A percentile compares a stretch with the other conserved stretches of the same genome.
These are phyloP conservation scores for Decorospora gaudefroyi DNA, from an alignment of 2,329 filamentous ascomycete species.

Conservation along the genomic window DNA sequence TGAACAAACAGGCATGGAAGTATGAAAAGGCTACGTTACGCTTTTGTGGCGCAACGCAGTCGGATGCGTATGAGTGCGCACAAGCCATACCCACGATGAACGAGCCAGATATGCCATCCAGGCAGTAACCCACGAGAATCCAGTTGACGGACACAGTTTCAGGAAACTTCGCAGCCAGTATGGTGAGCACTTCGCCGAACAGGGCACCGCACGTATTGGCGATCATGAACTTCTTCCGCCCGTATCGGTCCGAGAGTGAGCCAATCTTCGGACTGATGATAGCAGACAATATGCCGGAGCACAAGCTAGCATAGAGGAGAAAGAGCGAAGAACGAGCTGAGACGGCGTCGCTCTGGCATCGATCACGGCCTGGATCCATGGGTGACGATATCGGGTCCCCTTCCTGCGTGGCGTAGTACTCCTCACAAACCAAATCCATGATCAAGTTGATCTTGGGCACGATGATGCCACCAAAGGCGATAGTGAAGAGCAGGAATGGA, in stretches of 20 bases:
- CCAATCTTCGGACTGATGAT: slow-evolving; percentile 82
- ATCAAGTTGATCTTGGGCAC: slow-evolving; percentile 90
- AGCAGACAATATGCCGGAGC: slow-evolving; percentile 76
- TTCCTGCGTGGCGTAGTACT: slow-evolving; percentile 70
- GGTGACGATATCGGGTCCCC: slow-evolving; percentile 46
- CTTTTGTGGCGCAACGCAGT: slow-evolving; percentile 80
- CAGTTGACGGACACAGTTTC: slow-evolving; percentile 74
- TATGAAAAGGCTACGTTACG: slow-evolving; percentile 85
- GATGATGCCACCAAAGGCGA: slow-evolving; percentile 83
- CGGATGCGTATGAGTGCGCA: slow-evolving; percentile 83
- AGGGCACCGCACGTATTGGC: slow-evolving; percentile 76
- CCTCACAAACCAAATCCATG: slow-evolving; percentile 77
- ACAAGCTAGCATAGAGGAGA: slow-evolving; percentile 73
- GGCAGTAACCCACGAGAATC: slow-evolving; percentile 73
- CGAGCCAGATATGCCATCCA: slow-evolving; percentile 85
- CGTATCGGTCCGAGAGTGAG: slow-evolving; percentile 82
- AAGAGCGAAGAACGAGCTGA: slow-evolving; percentile 78
- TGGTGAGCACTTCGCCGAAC: slow-evolving; percentile 73
- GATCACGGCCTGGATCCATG: slow-evolving; percentile 53
- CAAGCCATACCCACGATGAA: slow-evolving; percentile 83
- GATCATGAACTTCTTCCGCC: slow-evolving; percentile 74
- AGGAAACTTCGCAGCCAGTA: slow-evolving; percentile 76
- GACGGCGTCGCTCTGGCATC: slow-evolving; percentile 80
- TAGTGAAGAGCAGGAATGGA: slow-evolving; percentile 78
- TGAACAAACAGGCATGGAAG: slow-evolving; percentile 86